Evolutionary conservation across 1,284 basidiomycete genomes (phyloP), one percentile per base, ranked within the genome.

Genomic region (Leucoagaricus sp.): DNA sequence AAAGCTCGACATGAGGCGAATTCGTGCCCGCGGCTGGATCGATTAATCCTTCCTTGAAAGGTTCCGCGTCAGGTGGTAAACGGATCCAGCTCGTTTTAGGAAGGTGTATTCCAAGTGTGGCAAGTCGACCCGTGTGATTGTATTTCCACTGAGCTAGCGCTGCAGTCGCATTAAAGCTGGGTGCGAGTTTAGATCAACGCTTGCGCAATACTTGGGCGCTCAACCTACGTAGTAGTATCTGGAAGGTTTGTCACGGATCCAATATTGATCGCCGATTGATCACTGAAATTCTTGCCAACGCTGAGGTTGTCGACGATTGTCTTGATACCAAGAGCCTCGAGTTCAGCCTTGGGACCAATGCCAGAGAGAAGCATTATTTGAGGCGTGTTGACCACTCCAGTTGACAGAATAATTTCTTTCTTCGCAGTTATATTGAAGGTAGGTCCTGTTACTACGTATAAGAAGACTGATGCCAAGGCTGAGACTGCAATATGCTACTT

Each of bases 311-410:
- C 25, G 13, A 65, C 44, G 12, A 64, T 34, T 3, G 61, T 46
- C 23, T 42, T 25, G 8, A 67, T 61, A 3, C 59, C 59, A 12
- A 65, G 21, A 5, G 49, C 50, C 25, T 58, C 52, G 1, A 67
- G 47, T 8, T 58, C 60, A 10, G 17, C 49, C 31, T 56, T 45
- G 40, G 50, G 45, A 6, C 66, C 66, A 21, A 67, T 65, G 0
- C 63, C 66, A 19, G 66, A 67, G 41, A 60, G 59, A 12, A 65
- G 55, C 1, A 67, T 54, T 23, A 67, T 60, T 17, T 67, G 62
- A 4, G 65, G 65, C 6, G 63, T 65, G 19, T 60, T 63, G 5
- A 65, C 58, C 1, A 63, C 42, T 15, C 66, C 64, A 23, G 59
- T 62, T 5, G 64, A 65, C 5, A 67, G 58, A 42, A 67, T 61